These are phyloP conservation scores for Phylloporus sp. DNA, from an alignment of 768 basidiomycete genomes.

Conservation along the genomic window DNA sequence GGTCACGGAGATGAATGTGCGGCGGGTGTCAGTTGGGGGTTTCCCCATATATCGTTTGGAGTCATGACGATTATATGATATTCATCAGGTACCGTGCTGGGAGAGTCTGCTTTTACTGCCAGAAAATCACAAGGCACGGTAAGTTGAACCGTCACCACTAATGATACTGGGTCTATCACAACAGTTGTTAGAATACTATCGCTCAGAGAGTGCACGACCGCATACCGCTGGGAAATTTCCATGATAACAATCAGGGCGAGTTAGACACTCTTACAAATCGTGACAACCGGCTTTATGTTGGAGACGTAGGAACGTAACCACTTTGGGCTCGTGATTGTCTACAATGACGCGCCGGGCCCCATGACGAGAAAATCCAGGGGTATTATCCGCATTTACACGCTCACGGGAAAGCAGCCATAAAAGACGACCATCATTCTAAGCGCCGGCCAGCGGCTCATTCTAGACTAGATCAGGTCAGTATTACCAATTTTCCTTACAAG, in stretches of 20 bases:
- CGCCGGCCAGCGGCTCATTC: neutral
- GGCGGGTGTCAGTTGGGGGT: neutral
- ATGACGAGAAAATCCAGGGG: neutral
- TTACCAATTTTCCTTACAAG: neutral
- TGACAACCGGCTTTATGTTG: neutral
- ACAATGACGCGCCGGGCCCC: neutral
- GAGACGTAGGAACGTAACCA: conserved; percentile 3
- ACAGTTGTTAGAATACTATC: neutral
- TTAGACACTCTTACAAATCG: neutral
- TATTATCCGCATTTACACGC: conserved; percentile 7
- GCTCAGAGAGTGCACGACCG: neutral
- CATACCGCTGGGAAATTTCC: neutral
- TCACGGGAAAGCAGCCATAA: conserved; percentile 5
- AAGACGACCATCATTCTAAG: neutral
- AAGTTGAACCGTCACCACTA: neutral
- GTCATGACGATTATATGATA: neutral
- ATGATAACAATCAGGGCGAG: neutral
- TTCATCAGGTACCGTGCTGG: neutral
- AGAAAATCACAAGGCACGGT: neutral
- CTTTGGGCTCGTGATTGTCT: neutral
- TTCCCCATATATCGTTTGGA: neutral
- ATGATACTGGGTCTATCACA: neutral
- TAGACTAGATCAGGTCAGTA: neutral
- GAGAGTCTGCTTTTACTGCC: neutral
- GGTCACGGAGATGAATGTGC: neutral